phyloP scores from a whole-genome alignment of 768 basidiomycete species.

The Krasilnikovozyma curviuscula region DNA sequence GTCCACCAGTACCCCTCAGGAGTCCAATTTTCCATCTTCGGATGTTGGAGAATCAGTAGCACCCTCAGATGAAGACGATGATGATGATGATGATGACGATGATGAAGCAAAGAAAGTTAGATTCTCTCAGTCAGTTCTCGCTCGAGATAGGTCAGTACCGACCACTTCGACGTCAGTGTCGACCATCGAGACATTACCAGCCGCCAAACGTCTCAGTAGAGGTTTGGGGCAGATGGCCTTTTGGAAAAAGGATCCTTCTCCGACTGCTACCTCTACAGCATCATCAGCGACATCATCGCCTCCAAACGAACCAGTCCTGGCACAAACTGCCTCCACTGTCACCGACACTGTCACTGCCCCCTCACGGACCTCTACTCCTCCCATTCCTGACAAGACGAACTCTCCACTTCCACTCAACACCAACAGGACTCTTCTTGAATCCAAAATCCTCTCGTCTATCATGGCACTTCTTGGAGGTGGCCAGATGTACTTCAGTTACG shows the following conservation, averaged over 20 bases:
- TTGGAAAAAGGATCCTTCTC: not conserved
- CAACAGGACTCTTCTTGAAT: not conserved
- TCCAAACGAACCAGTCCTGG: not conserved
- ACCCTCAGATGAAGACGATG: not conserved
- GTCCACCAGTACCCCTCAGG: not conserved
- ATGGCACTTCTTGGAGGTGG: not conserved
- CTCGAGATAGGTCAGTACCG: not conserved
- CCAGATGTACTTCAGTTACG: constrained; percentile 10
- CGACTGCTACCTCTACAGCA: not conserved
- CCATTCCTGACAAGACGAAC: not conserved
- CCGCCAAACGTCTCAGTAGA: too few species aligned
- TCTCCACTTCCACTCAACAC: not conserved
- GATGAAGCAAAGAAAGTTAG: not conserved
- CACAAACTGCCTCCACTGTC: not conserved
- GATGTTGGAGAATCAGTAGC: not conserved
- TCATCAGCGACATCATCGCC: not conserved
- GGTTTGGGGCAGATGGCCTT: too few species aligned
- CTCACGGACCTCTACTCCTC: not conserved
- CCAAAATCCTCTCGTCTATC: constrained; percentile 1
- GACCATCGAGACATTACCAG: too few species aligned
- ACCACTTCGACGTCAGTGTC: too few species aligned
- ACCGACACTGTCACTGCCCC: too few species aligned
- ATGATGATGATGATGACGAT: not conserved
- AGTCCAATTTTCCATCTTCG: not conserved
- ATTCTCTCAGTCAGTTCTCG: not conserved